These are phyloP conservation scores for Melaleuca alternifolia DNA, from an alignment of 345 rosid species.

Conservation along the genomic window DNA sequence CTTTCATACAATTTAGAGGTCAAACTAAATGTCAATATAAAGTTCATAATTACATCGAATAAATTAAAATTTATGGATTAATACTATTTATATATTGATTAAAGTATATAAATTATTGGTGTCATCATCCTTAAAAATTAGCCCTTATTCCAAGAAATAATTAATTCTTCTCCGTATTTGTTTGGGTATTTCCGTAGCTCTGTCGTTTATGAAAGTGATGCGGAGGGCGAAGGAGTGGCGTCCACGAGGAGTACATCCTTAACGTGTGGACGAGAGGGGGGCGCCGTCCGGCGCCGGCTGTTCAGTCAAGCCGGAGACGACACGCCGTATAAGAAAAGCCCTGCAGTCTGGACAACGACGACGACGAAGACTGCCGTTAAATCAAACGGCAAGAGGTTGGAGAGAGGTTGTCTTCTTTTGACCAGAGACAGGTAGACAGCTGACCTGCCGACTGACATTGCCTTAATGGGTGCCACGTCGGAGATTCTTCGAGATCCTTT, in stretches of 20 bases:
- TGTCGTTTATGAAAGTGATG: neutral
- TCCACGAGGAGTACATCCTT: neutral
- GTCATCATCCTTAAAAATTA: too few relatives aligned
- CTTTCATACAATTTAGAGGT: too few relatives aligned
- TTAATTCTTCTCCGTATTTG: neutral
- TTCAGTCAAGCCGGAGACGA: neutral
- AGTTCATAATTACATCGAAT: too few relatives aligned
- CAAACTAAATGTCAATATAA: too few relatives aligned
- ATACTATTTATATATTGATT: too few relatives aligned
- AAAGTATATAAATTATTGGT: too few relatives aligned
- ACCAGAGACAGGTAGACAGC: neutral
- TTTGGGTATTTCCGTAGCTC: neutral
- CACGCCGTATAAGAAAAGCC: neutral
- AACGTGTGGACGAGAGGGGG: neutral
- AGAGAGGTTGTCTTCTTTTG: neutral
- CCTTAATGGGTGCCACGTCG: neutral
- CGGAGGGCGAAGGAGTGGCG: neutral
- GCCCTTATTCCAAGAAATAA: neutral
- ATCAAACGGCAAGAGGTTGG: neutral
- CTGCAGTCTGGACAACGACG: neutral
- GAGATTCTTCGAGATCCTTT: neutral
- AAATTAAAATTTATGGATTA: too few relatives aligned
- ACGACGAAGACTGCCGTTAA: neutral
- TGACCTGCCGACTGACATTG: neutral
- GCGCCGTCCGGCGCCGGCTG: neutral